Percentiles rank a stretch among this genome's conserved stretches.
Conservation (phyloP, 148 eudicot genomes). For the Spergularia marina region DNA sequence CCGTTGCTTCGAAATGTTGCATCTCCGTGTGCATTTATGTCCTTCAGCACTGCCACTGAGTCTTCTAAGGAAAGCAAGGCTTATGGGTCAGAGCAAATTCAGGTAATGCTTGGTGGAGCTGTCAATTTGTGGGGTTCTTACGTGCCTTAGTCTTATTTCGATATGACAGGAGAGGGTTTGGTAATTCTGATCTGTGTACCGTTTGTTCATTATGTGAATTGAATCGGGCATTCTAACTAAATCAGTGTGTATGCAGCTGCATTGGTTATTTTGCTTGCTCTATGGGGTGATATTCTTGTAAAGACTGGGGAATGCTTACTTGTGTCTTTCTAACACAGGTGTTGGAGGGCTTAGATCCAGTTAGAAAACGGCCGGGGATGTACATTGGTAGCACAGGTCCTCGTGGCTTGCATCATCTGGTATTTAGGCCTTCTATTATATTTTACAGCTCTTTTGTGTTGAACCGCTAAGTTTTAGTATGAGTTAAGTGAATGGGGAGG, state of each 20-base stretch:
- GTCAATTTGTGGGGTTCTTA: background rate
- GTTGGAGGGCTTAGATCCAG: slow-evolving; percentile 92
- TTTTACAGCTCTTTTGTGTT: slow-evolving; percentile 7
- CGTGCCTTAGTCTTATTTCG: too few species aligned
- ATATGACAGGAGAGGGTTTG: too few species aligned
- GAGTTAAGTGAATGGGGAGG: background rate
- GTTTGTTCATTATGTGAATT: background rate
- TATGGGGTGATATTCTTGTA: slow-evolving; percentile 28
- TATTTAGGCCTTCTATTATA: slow-evolving; percentile 25
- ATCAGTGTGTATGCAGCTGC: background rate
- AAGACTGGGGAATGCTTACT: background rate
- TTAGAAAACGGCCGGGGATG: slow-evolving; percentile 98
- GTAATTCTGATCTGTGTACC: background rate
- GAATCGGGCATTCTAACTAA: background rate
- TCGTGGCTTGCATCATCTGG: slow-evolving; percentile 98
- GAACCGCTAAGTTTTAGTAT: background rate
- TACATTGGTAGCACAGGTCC: slow-evolving; percentile 97
- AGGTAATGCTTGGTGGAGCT: slow-evolving; percentile 40
- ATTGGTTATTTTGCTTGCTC: background rate
- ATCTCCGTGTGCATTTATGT: slow-evolving; percentile 60
- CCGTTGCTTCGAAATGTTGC: slow-evolving; percentile 36
- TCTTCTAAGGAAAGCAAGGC: slow-evolving; percentile 38
- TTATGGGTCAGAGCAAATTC: slow-evolving; percentile 98
- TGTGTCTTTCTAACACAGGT: slow-evolving; percentile 34
- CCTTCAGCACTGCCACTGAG: slow-evolving; percentile 53